These are phyloP conservation scores for Xylaria sp. DNA, from an alignment of 2,329 filamentous ascomycete species.

Conservation along the genomic window DNA sequence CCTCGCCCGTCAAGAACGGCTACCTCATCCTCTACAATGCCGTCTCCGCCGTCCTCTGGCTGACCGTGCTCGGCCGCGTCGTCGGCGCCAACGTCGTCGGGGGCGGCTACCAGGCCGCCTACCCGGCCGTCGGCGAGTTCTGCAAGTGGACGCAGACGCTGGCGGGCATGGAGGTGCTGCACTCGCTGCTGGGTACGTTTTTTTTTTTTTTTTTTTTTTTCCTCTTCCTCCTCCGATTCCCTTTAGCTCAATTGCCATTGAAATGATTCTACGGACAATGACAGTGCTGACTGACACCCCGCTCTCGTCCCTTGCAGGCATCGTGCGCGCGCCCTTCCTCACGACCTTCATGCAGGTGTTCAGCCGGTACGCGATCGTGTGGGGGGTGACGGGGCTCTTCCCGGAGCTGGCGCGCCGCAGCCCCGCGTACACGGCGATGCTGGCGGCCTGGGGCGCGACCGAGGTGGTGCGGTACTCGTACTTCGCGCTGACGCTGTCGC, in stretches of 20 bases:
- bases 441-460: constrained; percentile 85
- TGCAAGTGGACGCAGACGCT: constrained; percentile 81
- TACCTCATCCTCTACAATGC: constrained; percentile 90
- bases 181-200: constrained; percentile 71
- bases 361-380: constrained; percentile 85
- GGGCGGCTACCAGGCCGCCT: constrained; percentile 64
- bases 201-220: neutral
- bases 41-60: constrained; percentile 76
- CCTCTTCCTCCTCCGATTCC: neutral
- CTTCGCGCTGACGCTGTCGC: constrained; percentile 74
- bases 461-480: constrained; percentile 93
- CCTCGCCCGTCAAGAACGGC: constrained; percentile 55
- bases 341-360: constrained; percentile 92
- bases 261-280: neutral
- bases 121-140: constrained; percentile 65
- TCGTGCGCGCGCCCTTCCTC: constrained; percentile 82
- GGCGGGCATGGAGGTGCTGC: constrained; percentile 80
- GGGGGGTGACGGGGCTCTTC: constrained; percentile 78
- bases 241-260: neutral
- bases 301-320: constrained; percentile 51
- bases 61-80: constrained; percentile 72
- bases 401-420: constrained; percentile 61
- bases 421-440: constrained; percentile 70
- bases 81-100: constrained; percentile 54
- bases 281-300: constrained; percentile 12